These are phyloP conservation scores for Prinsepia uniflora DNA, from an alignment of 306 rosid genomes.

Conservation along the genomic window DNA sequence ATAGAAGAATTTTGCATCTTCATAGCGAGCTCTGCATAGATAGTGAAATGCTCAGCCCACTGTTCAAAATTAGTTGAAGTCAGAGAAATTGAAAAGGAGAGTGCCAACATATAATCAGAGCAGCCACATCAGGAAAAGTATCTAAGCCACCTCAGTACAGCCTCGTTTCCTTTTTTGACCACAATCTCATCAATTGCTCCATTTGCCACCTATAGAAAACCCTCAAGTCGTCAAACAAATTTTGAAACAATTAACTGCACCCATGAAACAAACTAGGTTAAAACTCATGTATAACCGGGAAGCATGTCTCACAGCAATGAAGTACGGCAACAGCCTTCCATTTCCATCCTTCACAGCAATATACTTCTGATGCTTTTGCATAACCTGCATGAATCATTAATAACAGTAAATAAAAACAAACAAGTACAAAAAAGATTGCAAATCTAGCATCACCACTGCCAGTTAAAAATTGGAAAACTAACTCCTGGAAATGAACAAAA, in stretches of 20 bases:
- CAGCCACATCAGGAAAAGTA: slow-evolving; percentile 8
- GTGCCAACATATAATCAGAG: slow-evolving; percentile 12
- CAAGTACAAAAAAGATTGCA: neutral
- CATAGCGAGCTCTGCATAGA: slow-evolving; percentile 84
- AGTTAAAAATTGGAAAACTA: slow-evolving; percentile 5
- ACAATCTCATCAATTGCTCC: slow-evolving; percentile 66
- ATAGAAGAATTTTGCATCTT: slow-evolving; percentile 96
- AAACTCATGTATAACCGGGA: slow-evolving; percentile 10
- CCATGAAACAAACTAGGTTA: slow-evolving; percentile 9
- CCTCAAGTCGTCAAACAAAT: slow-evolving; percentile 17
- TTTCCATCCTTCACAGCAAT: slow-evolving; percentile 59
- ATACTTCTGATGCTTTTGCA: slow-evolving; percentile 97
- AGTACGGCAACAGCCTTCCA: slow-evolving; percentile 75
- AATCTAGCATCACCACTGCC: neutral
- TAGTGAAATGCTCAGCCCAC: slow-evolving; percentile 12
- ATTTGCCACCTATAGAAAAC: slow-evolving; percentile 66
- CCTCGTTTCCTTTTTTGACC: slow-evolving; percentile 93
- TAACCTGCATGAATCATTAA: slow-evolving; percentile 57
- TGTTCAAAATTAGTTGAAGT: slow-evolving; percentile 16
- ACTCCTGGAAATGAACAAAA: neutral
- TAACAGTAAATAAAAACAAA: slow-evolving; percentile 16
- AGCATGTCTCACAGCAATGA: slow-evolving; percentile 70
- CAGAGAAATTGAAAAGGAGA: slow-evolving; percentile 7
- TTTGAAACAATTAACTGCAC: neutral
- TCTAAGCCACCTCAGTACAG: slow-evolving; percentile 66